Conservation (phyloP, 2,329 filamentous ascomycete species). For the Claviceps quebecensis region DNA sequence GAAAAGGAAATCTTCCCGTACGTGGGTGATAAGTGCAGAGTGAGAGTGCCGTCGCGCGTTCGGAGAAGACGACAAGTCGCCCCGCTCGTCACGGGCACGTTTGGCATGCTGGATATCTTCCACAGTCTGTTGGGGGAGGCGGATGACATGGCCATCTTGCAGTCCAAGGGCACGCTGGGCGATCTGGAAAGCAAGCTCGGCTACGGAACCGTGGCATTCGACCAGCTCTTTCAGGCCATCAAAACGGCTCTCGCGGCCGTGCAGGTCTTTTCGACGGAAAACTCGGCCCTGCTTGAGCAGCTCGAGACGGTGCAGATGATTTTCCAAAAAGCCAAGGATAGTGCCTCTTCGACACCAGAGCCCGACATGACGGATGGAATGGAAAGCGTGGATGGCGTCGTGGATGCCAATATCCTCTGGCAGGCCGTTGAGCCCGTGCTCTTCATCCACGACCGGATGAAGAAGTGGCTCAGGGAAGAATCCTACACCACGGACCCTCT, state of each 20-base stretch:
- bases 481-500: constrained; percentile 26
- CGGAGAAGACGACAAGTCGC: constrained; percentile 39
- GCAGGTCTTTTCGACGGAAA: constrained; percentile 11
- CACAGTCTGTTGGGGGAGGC: constrained; percentile 48
- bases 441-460: constrained; percentile 33
- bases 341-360: constrained; percentile 5
- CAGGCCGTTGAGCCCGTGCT: constrained; percentile 75
- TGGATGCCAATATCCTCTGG: constrained; percentile 41
- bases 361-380: constrained; percentile 5
- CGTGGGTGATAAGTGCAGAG: constrained; percentile 12
- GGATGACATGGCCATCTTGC: constrained; percentile 27
- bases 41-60: constrained; percentile 36
- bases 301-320: constrained; percentile 14
- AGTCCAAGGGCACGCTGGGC: constrained; percentile 47
- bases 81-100: constrained; percentile 49
- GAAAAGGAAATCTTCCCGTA: constrained; percentile 49
- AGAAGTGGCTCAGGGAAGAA: constrained; percentile 51
- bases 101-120: constrained; percentile 50
- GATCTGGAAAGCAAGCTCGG: constrained; percentile 66
- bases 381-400: constrained; percentile 1
- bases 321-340: constrained; percentile 14
- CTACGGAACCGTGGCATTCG: constrained; percentile 26
- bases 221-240: constrained; percentile 16
- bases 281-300: constrained; percentile 12
- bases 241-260: constrained; percentile 14